Evolutionary conservation across 2,329 filamentous ascomycete species (phyloP).

Genomic region (Penicillium sp.): DNA sequence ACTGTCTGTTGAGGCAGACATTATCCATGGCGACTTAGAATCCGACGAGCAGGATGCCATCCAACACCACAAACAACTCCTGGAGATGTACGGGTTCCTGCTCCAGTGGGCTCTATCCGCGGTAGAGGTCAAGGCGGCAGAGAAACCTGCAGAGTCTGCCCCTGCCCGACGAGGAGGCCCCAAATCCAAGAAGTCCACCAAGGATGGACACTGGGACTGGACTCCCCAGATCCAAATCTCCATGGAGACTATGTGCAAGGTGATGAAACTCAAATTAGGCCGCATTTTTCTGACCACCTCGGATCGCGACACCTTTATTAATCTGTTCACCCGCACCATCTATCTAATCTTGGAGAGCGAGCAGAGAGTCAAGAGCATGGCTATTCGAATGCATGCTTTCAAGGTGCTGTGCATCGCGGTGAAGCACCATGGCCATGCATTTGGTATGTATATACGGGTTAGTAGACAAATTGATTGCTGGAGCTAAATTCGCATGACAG

Average conservation of each 20-base stretch:
- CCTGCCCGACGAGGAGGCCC: constrained; percentile 72
- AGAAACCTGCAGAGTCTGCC: constrained; percentile 75
- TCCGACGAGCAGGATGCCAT: constrained; percentile 87
- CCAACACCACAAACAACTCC: constrained; percentile 81
- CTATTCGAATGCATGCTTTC: constrained; percentile 94
- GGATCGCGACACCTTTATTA: constrained; percentile 92
- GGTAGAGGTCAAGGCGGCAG: constrained; percentile 90
- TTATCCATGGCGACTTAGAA: constrained; percentile 82
- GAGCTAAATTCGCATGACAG: constrained; percentile 48
- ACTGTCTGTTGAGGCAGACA: constrained; percentile 79
- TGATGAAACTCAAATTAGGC: constrained; percentile 85
- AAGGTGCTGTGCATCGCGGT: constrained; percentile 95
- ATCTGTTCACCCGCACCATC: constrained; percentile 85
- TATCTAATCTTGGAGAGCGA: constrained; percentile 95
- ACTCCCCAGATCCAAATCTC: constrained; percentile 82
- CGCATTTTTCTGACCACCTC: constrained; percentile 96
- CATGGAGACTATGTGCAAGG: constrained; percentile 92
- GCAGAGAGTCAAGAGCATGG: constrained; percentile 81
- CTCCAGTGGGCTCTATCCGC: constrained; percentile 93
- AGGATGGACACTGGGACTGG: constrained; percentile 85
- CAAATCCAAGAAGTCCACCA: constrained; percentile 70
- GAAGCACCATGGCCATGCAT: constrained; percentile 96
- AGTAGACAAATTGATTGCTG: not conserved
- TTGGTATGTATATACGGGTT: constrained; percentile 58
- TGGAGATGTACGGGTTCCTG: constrained; percentile 93